These are phyloP conservation scores for Ophiocordyceps australis DNA, from an alignment of 2,329 filamentous ascomycete species.

Conservation along the genomic window DNA sequence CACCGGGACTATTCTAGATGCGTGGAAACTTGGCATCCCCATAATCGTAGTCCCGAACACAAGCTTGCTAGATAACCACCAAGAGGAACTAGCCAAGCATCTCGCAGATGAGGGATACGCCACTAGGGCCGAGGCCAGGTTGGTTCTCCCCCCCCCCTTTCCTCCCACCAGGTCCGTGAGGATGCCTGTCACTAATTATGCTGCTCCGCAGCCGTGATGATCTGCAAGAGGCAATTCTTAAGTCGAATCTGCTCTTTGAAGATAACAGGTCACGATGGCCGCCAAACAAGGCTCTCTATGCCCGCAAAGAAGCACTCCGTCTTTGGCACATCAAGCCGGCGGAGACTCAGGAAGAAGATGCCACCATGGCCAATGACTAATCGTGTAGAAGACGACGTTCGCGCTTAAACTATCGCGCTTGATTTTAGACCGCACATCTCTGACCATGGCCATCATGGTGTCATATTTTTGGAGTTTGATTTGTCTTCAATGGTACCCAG, in stretches of 20 bases:
- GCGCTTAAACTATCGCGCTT: too few relatives aligned
- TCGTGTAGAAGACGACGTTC: background rate
- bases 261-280: slow-evolving; percentile 17
- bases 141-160: slow-evolving; percentile 8
- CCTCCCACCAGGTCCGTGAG: slow-evolving; percentile 1
- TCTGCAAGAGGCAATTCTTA: slow-evolving; percentile 17
- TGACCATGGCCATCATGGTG: too few relatives aligned
- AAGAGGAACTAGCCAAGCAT: slow-evolving; percentile 67
- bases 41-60: slow-evolving; percentile 85
- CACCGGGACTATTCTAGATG: slow-evolving; percentile 77
- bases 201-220: slow-evolving; percentile 8
- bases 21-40: slow-evolving; percentile 52
- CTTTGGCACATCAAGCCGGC: slow-evolving; percentile 16
- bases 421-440: too few relatives aligned
- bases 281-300: too few relatives aligned
- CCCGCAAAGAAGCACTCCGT: slow-evolving; percentile 8
- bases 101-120: slow-evolving; percentile 61
- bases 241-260: slow-evolving; percentile 15
- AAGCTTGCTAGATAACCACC: slow-evolving; percentile 72
- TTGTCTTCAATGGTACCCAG: too few relatives aligned
- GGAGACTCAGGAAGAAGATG: slow-evolving; percentile 16
- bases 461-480: too few relatives aligned
- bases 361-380: slow-evolving; percentile 21
- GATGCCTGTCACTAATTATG: background rate
- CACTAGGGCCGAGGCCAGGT: slow-evolving; percentile 51